Conservation (phyloP, 2,329 filamentous ascomycete genomes). For the Aspergillus sp. region DNA sequence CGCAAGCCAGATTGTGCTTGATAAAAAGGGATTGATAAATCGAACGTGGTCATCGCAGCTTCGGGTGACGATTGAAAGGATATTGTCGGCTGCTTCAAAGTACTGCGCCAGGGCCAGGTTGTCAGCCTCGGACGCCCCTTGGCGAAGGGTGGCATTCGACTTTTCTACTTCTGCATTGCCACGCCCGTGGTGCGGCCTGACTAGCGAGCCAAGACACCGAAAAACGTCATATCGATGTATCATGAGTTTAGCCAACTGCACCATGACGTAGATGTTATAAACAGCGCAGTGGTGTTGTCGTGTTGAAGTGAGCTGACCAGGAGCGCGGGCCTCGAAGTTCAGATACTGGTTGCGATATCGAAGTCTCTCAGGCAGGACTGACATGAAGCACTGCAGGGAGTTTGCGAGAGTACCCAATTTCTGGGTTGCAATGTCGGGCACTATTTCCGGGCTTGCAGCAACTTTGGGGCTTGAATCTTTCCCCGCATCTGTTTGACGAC, state of each 20-base stretch:
- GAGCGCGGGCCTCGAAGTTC: conserved; percentile 25
- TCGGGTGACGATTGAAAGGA: conserved; percentile 26
- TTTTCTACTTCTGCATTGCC: too few species aligned
- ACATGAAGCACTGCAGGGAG: conserved; percentile 35
- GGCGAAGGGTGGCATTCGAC: too few species aligned
- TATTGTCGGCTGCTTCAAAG: neutral
- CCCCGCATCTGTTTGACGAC: too few species aligned
- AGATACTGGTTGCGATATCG: conserved; percentile 38
- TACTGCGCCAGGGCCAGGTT: neutral
- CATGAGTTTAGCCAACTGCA: neutral
- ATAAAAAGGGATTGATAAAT: conserved; percentile 40
- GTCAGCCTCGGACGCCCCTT: neutral
- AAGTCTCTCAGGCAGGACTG: conserved; percentile 35
- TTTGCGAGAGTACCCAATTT: conserved; percentile 38
- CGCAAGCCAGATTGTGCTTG: conserved; percentile 40
- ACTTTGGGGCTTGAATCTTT: too few species aligned
- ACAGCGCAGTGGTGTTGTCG: neutral
- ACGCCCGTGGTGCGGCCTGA: too few species aligned
- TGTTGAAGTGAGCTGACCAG: neutral
- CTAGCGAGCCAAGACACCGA: neutral
- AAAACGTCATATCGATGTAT: neutral
- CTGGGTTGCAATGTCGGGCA: conserved; percentile 22
- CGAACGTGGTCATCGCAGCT: conserved; percentile 33
- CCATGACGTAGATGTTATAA: neutral
- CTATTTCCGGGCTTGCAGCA: neutral